Conservation (phyloP, 192 early-diverging fungal species). For the Funneliformis mosseae region DNA sequence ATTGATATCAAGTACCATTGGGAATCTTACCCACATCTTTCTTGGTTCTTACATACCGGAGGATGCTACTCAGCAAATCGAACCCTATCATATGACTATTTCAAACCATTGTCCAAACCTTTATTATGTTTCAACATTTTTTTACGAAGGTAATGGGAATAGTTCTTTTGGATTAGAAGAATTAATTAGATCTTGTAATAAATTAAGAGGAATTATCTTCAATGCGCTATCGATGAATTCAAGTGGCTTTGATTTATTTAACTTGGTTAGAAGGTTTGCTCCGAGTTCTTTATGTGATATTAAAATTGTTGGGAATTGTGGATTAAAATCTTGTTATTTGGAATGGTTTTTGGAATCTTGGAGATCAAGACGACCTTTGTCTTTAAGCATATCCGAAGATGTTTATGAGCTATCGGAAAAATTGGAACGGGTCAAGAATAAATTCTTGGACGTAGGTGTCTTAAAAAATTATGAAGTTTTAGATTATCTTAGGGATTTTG, state of each 20-base stretch:
- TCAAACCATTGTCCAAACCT: background rate
- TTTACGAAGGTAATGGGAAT: background rate
- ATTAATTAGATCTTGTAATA: background rate
- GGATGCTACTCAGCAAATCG: background rate
- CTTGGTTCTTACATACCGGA: background rate
- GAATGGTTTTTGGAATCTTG: background rate
- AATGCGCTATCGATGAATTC: background rate
- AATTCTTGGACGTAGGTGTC: background rate
- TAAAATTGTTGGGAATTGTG: background rate
- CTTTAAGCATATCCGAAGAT: background rate
- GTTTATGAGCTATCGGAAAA: background rate
- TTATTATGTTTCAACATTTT: background rate
- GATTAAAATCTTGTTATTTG: background rate
- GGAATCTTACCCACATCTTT: background rate
- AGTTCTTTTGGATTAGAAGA: background rate
- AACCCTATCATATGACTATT: background rate
- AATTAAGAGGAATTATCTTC: background rate
- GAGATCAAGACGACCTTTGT: background rate
- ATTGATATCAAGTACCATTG: background rate
- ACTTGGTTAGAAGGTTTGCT: background rate
- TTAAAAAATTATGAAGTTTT: background rate
- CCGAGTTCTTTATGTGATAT: background rate
- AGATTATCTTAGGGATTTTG: background rate
- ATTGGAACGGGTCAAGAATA: background rate
- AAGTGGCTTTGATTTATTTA: background rate